phyloP scores from a whole-genome alignment of 164 flowering plant genomes.

The Nymphaea thermarum region DNA sequence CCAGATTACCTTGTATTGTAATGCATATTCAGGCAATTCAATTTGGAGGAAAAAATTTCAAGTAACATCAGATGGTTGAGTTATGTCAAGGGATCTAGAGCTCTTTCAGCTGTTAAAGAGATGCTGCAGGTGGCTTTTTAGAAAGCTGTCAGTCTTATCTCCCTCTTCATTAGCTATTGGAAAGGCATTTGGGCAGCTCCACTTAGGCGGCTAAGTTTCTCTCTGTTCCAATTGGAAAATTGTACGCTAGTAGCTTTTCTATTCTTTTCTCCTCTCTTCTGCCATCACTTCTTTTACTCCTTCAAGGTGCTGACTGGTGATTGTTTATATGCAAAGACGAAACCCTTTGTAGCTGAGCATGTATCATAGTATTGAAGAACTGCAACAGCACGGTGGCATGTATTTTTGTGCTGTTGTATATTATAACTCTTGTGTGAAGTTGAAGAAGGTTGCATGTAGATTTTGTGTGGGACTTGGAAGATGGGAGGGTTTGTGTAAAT shows the following conservation, averaged over 20 bases:
- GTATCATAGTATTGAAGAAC: neutral
- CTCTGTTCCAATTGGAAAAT: neutral
- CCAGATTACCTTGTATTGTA: neutral
- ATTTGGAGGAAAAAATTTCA: neutral
- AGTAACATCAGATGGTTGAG: no score
- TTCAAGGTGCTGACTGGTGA: neutral
- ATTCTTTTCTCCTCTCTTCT: neutral
- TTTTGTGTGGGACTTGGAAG: no score
- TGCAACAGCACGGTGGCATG: neutral
- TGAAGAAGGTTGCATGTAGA: neutral
- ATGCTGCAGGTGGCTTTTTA: neutral
- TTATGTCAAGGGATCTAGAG: neutral
- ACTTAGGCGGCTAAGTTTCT: neutral
- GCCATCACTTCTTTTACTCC: neutral
- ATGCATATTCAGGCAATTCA: neutral
- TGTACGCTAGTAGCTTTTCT: neutral
- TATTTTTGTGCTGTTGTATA: neutral
- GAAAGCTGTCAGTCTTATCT: neutral
- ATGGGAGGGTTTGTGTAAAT: no score
- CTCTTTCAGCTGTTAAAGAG: neutral
- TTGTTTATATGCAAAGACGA: no score
- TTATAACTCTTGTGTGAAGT: neutral
- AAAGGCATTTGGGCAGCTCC: neutral
- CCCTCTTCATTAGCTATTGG: neutral
- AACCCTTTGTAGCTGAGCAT: neutral